phyloP scores from a whole-genome alignment of 352 stramenopile species.

The Globisporangium emineosum region DNA sequence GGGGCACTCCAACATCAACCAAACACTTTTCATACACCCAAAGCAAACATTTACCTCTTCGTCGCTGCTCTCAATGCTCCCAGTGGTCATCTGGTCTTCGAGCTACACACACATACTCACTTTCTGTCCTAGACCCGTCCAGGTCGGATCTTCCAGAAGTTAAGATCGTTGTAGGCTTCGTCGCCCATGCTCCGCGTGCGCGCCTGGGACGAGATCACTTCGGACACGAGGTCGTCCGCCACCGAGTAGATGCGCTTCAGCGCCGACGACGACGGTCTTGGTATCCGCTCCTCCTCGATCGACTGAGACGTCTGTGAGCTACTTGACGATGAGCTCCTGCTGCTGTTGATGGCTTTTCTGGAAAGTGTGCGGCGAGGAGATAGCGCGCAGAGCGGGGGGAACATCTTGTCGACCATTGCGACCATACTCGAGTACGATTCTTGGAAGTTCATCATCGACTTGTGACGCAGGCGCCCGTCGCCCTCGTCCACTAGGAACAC shows the following conservation, averaged over 20 bases:
- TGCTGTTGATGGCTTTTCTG: not conserved
- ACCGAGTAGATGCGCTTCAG: conserved; percentile 13
- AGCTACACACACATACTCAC: conserved; percentile 28
- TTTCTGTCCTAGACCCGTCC: conserved; percentile 25
- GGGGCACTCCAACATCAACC: not conserved
- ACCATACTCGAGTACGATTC: conserved; percentile 68
- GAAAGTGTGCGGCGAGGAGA: conserved; percentile 7
- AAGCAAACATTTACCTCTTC: conserved; percentile 42
- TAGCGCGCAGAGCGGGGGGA: conserved; percentile 61
- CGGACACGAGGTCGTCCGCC: conserved; percentile 44
- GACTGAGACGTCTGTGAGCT: not conserved
- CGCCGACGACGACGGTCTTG: conserved; percentile 7
- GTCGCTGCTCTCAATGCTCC: conserved; percentile 77
- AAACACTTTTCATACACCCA: conserved; percentile 9
- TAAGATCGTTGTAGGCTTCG: conserved; percentile 85
- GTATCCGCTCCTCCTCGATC: conserved; percentile 7
- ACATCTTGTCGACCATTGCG: conserved; percentile 67
- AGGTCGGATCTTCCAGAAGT: conserved; percentile 80
- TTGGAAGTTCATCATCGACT: conserved; percentile 56
- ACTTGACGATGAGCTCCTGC: not conserved
- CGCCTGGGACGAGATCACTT: conserved; percentile 47
- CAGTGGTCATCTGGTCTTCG: conserved; percentile 81
- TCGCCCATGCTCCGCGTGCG: conserved; percentile 57
- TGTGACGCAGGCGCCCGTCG: conserved; percentile 54
- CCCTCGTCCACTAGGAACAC: conserved; percentile 65